Evolutionary conservation across 257 asterid genomes (phyloP).

Genomic region (Verbena officinalis): DNA sequence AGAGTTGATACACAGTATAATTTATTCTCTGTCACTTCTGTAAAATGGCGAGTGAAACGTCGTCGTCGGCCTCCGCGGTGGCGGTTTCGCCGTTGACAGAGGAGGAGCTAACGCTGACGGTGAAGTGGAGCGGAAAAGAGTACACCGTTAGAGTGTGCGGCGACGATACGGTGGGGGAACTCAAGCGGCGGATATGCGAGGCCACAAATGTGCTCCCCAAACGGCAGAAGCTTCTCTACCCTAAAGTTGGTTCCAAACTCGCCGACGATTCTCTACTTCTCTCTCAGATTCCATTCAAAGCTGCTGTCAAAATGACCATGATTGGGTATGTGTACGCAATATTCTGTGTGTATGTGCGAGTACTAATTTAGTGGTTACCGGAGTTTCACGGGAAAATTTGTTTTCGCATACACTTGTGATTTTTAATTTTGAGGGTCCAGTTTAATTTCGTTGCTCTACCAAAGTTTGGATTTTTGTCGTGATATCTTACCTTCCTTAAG

Average conservation of each 20-base stretch:
- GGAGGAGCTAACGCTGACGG: slow-evolving; percentile 87
- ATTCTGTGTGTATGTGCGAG: background rate
- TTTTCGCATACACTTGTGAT: background rate
- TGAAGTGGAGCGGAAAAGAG: slow-evolving; percentile 97
- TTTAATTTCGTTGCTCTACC: background rate
- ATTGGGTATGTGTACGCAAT: slow-evolving; percentile 56
- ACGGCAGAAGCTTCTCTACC: slow-evolving; percentile 95
- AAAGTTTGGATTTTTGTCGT: background rate
- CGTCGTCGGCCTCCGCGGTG: slow-evolving; percentile 52
- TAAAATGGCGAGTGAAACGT: slow-evolving; percentile 65
- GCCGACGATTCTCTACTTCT: slow-evolving; percentile 77
- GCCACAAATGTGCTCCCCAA: slow-evolving; percentile 84
- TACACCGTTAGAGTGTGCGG: slow-evolving; percentile 88
- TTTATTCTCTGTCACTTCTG: background rate
- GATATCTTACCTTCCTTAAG: slow-evolving; percentile 22
- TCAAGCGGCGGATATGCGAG: slow-evolving; percentile 87
- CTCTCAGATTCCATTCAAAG: slow-evolving; percentile 74
- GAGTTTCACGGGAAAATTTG: background rate
- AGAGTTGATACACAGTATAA: background rate
- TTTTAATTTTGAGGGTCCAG: slow-evolving; percentile 4
- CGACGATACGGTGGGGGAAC: slow-evolving; percentile 86
- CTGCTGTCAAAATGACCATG: slow-evolving; percentile 92
- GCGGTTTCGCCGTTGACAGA: slow-evolving; percentile 56
- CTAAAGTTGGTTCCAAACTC: slow-evolving; percentile 82
- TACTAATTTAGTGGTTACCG: background rate